Evolutionary conservation across 2,329 filamentous ascomycete species (phyloP), one percentile per base, ranked within the genome.

Genomic region (Helotiales sp.): DNA sequence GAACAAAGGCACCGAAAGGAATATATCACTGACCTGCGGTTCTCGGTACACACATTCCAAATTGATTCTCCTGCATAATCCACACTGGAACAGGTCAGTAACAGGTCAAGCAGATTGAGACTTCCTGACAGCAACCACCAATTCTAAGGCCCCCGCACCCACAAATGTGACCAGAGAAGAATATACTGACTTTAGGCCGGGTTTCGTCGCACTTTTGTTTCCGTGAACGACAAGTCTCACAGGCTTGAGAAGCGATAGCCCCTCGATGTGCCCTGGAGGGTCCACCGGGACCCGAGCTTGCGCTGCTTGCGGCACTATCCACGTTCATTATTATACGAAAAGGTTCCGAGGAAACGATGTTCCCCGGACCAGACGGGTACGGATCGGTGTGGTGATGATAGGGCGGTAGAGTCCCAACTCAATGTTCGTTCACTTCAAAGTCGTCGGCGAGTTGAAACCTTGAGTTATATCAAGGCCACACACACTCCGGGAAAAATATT

Each of bases 131-230:
- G 13, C 17, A 6, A 24, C 32, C 30, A 4, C n/a, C 54, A 57
- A 26, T 34, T 6, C 17, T 15, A 47, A 22, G 40, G 6, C 6
- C 2, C 32, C 17, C 3, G 20, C 57, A 28, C 8, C 28, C 37
- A 28, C 40, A 47, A 47, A 30, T 4, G 6, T 49, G 6, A n/a
- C 24, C 8, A 15, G 26, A 52, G n/a, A 32, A 6, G 8, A 32
- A 8, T 59, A 32, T 20, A 37, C 62, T 58, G 17, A 64, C 62
- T 45, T 86, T 87, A 20, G 87, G 87, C 64, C 86, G 80, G 73
- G 83, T 80, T 75, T 90, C 87, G 75, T 89, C 87, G 77, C 88
- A 90, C 79, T 85, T 87, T 71, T 88, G 87, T 77, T 90, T 90
- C 71, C 87, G 85, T 60, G 76, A 78, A 58, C 86, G 83, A 76